Conservation (phyloP, 1,284 basidiomycete species). For the Boletus austroedulis region DNA sequence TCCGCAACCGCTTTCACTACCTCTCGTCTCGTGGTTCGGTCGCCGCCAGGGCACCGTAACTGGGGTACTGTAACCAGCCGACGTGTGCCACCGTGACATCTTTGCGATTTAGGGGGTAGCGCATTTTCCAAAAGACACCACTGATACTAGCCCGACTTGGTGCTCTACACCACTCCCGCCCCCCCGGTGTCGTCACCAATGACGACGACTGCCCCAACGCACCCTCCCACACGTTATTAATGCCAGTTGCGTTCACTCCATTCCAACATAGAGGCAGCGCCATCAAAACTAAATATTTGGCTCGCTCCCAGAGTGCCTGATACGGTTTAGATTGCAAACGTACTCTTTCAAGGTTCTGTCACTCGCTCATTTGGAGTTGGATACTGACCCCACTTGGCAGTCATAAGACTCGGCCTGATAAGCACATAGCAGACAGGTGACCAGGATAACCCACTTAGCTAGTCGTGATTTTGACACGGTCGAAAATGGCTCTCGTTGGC, state of each 20-base stretch:
- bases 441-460: conserved; percentile 26
- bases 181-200: not conserved
- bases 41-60: not conserved
- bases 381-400: conserved; percentile 11
- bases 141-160: not conserved
- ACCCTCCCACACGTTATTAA: conserved; percentile 2
- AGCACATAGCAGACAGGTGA: conserved; percentile 29
- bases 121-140: not conserved
- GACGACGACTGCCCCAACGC: not conserved
- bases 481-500: not conserved
- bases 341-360: conserved; percentile 17
- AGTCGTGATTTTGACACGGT: conserved; percentile 13
- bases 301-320: conserved; percentile 15
- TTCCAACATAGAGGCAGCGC: not conserved
- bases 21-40: not conserved
- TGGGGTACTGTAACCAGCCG: not conserved
- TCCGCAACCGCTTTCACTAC: not conserved
- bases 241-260: conserved; percentile 5
- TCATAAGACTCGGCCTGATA: conserved; percentile 18
- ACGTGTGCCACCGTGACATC: not conserved
- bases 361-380: conserved; percentile 12
- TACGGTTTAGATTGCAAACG: conserved; percentile 16
- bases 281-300: conserved; percentile 18
- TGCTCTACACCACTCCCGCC: not conserved
- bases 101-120: not conserved